Conservation (phyloP, 495 filamentous ascomycete genomes). For the Hypoxylon cercidicola region DNA sequence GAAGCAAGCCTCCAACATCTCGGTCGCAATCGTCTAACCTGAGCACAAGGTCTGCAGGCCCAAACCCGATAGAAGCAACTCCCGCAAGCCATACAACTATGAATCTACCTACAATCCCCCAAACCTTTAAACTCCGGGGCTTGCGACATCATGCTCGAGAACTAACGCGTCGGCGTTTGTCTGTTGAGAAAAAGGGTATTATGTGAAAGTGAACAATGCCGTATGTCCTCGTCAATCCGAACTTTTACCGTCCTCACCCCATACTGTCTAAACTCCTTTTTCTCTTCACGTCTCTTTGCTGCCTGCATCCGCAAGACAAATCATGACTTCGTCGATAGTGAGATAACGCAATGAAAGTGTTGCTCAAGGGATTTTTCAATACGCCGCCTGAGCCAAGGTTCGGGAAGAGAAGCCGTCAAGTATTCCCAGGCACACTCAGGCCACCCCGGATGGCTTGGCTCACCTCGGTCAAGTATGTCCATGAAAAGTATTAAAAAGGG, state of each 20-base stretch:
- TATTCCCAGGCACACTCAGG: not conserved
- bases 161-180: conserved; percentile 8
- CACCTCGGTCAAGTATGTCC: conserved; percentile 34
- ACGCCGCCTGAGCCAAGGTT: conserved; percentile 8
- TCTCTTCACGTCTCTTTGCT: conserved; percentile 22
- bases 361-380: conserved; percentile 4
- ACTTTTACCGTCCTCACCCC: conserved; percentile 32
- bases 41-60: conserved; percentile 32
- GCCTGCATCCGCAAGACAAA: conserved; percentile 13
- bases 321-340: conserved; percentile 6
- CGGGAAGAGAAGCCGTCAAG: not conserved
- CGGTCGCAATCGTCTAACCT: conserved; percentile 26
- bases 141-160: conserved; percentile 30
- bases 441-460: not conserved
- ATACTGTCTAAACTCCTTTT: conserved; percentile 36
- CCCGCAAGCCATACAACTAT: conserved; percentile 7
- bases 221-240: conserved; percentile 22
- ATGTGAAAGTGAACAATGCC: conserved; percentile 37
- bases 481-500: conserved; percentile 28
- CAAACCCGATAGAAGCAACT: conserved; percentile 22
- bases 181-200: conserved; percentile 43
- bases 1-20: conserved; percentile 19
- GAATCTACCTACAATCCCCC: conserved; percentile 10
- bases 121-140: conserved; percentile 39
- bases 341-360: not conserved